Percentiles rank a stretch among this genome's conserved stretches.
These are phyloP conservation scores for Sporothrix euskadiensis DNA, from an alignment of 2,329 filamentous ascomycete genomes.

Conservation along the genomic window DNA sequence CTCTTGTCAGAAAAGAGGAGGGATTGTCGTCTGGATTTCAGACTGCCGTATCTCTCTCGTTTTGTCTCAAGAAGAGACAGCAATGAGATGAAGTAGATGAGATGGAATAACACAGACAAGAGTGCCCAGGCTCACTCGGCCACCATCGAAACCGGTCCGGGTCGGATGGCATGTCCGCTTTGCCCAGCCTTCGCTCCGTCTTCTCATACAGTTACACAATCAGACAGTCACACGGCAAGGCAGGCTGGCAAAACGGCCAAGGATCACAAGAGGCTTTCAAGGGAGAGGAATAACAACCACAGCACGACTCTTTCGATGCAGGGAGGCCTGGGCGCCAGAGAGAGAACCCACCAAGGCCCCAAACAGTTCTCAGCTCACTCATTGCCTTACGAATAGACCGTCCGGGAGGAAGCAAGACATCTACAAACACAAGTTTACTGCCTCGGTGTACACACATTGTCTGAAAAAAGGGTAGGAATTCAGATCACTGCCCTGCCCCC, in stretches of 20 bases:
- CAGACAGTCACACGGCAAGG: background rate
- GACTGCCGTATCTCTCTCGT: background rate
- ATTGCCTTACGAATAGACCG: background rate
- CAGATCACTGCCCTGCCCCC: background rate
- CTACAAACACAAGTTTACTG: background rate
- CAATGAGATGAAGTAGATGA: background rate
- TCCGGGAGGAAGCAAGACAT: background rate
- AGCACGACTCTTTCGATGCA: background rate
- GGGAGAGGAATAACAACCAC: background rate
- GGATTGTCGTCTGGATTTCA: background rate
- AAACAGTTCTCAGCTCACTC: background rate
- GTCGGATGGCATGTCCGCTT: background rate
- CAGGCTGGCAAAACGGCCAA: background rate
- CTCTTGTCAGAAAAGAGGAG: background rate
- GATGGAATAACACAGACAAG: background rate
- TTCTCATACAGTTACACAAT: background rate
- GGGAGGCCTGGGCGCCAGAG: background rate
- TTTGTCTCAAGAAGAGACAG: conserved; percentile 3
- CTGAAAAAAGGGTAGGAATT: background rate
- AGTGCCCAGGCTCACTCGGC: background rate
- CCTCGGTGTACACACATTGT: background rate
- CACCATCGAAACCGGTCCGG: background rate
- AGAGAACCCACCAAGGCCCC: background rate
- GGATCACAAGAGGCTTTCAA: background rate
- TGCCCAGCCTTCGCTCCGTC: background rate